Conservation (phyloP, 768 basidiomycete genomes). For the Piloderma croceum region DNA sequence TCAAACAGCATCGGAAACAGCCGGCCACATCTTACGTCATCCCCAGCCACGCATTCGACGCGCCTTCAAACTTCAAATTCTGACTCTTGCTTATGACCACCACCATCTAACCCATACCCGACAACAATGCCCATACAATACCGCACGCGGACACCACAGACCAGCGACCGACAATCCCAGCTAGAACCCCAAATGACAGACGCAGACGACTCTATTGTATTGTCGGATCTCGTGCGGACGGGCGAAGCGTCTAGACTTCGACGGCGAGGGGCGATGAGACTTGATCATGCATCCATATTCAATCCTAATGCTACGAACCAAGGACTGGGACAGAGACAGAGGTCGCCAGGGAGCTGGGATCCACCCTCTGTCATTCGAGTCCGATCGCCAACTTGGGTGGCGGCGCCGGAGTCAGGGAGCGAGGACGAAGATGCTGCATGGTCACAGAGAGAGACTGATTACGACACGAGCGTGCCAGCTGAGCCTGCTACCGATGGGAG, state of each 20-base stretch:
- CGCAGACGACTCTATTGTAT: conserved; percentile 62
- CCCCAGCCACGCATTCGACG: too few species aligned
- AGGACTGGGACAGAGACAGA: conserved; percentile 7
- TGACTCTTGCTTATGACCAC: too few species aligned
- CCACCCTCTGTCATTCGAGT: conserved; percentile 9
- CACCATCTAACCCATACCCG: too few species aligned
- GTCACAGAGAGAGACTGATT: not conserved
- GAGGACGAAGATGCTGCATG: not conserved
- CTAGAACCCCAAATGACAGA: conserved; percentile 39
- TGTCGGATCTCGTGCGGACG: conserved; percentile 68
- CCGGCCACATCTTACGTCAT: too few species aligned
- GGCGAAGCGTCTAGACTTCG: conserved; percentile 70
- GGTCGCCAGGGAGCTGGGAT: not conserved
- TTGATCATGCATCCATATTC: conserved; percentile 36
- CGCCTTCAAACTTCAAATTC: too few species aligned
- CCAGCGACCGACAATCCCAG: too few species aligned
- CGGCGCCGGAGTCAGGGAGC: conserved; percentile 13
- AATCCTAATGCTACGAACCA: not conserved
- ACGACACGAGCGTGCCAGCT: conserved; percentile 4
- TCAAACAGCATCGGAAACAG: too few species aligned
- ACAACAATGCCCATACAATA: too few species aligned
- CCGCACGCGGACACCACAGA: too few species aligned
- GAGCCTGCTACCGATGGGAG: conserved; percentile 8
- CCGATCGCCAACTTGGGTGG: conserved; percentile 25
- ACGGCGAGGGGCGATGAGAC: conserved; percentile 66